These are phyloP conservation scores for Bertia moriformis DNA, from an alignment of 2,329 filamentous ascomycete species.

Conservation along the genomic window DNA sequence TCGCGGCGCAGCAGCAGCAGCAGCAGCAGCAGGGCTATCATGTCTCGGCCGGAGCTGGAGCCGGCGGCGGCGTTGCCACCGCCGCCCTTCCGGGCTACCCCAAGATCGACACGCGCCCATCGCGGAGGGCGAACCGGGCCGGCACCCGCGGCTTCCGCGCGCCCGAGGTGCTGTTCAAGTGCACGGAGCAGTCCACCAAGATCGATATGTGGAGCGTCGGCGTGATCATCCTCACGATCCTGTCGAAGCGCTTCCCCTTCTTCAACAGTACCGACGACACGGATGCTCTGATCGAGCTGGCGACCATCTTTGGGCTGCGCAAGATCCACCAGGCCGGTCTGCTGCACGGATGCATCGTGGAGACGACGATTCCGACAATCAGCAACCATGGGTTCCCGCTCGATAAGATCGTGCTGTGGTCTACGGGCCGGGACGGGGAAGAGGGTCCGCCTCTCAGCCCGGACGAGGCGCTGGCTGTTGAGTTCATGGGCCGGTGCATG, in stretches of 20 bases:
- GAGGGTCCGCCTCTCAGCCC: conserved; percentile 28
- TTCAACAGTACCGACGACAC: conserved; percentile 68
- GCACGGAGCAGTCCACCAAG: conserved; percentile 54
- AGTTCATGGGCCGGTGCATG: conserved; percentile 36
- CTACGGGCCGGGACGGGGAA: conserved; percentile 38
- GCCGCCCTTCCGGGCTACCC: conserved; percentile 36
- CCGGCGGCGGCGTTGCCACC: conserved; percentile 10
- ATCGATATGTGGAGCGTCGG: conserved; percentile 67
- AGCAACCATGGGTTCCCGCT: conserved; percentile 52
- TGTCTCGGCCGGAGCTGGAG: conserved; percentile 16
- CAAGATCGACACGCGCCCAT: conserved; percentile 53
- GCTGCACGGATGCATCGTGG: conserved; percentile 55
- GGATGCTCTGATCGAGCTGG: conserved; percentile 61
- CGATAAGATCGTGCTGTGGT: conserved; percentile 62
- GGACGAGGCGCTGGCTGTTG: conserved; percentile 38
- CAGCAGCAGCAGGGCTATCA: conserved; percentile 25
- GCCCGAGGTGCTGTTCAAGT: conserved; percentile 63
- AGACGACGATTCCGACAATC: conserved; percentile 58
- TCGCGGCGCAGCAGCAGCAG: conserved; percentile 21
- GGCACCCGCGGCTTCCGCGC: conserved; percentile 63
- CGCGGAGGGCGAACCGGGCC: conserved; percentile 58
- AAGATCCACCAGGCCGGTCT: conserved; percentile 51
- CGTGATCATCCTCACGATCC: conserved; percentile 56
- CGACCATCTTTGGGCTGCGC: conserved; percentile 53
- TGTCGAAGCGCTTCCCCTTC: conserved; percentile 61